Evolutionary conservation across 306 rosid genomes (phyloP).

Genomic region (Corylus heterophylla): DNA sequence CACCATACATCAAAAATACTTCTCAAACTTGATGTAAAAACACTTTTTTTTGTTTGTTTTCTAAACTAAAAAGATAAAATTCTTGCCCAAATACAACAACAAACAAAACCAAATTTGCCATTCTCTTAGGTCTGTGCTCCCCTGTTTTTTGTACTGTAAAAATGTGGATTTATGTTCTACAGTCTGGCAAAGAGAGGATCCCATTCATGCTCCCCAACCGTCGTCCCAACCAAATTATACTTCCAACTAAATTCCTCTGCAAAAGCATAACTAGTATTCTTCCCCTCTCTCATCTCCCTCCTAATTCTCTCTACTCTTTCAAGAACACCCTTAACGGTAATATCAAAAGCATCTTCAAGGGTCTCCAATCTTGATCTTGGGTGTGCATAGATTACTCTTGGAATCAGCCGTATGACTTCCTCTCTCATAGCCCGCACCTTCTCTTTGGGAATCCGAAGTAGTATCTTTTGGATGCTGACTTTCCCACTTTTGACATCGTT

Average conservation of each 20-base stretch:
- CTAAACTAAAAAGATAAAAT: no score
- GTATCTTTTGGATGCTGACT: conserved; percentile 29
- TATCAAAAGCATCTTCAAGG: conserved; percentile 50
- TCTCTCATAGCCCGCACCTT: conserved; percentile 37
- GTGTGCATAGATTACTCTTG: conserved; percentile 36
- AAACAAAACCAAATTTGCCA: no score
- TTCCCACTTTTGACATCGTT: conserved; percentile 24
- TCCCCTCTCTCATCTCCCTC: conserved; percentile 32
- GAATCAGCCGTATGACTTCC: conserved; percentile 40
- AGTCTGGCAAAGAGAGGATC: conserved; percentile 23
- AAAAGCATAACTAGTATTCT: conserved; percentile 28
- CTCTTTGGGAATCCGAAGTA: conserved; percentile 27
- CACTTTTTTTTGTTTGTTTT: no score
- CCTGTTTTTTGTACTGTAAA: no score
- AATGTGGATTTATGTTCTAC: neutral
- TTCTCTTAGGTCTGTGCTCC: no score
- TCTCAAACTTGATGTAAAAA: no score
- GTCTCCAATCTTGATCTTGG: conserved; percentile 34
- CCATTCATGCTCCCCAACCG: conserved; percentile 34
- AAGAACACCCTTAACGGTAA: conserved; percentile 40
- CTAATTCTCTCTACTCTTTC: conserved; percentile 35
- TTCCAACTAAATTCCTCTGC: conserved; percentile 38
- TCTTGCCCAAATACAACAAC: no score
- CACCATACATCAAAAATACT: no score
- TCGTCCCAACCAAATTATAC: conserved; percentile 30